Conservation (phyloP, 331 rosid genomes). For the Dryas integrifolia region DNA sequence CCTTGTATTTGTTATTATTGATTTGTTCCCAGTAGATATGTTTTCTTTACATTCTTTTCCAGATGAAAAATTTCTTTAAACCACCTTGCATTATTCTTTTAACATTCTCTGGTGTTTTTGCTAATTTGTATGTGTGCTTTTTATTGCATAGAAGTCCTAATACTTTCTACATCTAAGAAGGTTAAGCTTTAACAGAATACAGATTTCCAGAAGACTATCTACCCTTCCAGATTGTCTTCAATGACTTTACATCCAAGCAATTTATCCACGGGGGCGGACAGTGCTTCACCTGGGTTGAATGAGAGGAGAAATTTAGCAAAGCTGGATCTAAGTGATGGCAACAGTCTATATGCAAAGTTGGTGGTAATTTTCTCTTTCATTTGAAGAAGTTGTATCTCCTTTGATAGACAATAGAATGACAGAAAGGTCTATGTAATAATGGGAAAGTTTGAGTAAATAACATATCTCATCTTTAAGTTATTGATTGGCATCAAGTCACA, state of each 20-base stretch:
- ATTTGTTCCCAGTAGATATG: background rate
- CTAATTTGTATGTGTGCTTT: background rate
- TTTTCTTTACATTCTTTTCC: background rate
- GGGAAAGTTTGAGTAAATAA: slow-evolving; percentile 23
- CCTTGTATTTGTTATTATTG: background rate
- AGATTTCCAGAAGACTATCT: slow-evolving; percentile 64
- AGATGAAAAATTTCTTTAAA: background rate
- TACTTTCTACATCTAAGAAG: slow-evolving; percentile 28
- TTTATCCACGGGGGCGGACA: slow-evolving; percentile 38
- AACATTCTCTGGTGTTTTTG: background rate
- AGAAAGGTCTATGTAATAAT: background rate
- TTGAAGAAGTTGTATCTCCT: slow-evolving; percentile 5
- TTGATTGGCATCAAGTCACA: slow-evolving; percentile 18
- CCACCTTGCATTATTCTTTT: background rate
- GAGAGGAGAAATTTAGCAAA: slow-evolving; percentile 52
- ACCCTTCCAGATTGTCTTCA: slow-evolving; percentile 57
- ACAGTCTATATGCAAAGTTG: slow-evolving; percentile 71
- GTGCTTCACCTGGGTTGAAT: slow-evolving; percentile 33
- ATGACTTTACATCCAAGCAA: slow-evolving; percentile 52
- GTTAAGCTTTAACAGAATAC: slow-evolving; percentile 49
- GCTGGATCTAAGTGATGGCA: slow-evolving; percentile 80
- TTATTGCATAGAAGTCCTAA: slow-evolving; percentile 4
- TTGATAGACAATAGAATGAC: background rate
- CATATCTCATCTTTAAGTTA: slow-evolving; percentile 15
- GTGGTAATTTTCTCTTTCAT: slow-evolving; percentile 59